phyloP scores from a whole-genome alignment of 805 yeast genomes.

The Saturnispora gosingensis region DNA sequence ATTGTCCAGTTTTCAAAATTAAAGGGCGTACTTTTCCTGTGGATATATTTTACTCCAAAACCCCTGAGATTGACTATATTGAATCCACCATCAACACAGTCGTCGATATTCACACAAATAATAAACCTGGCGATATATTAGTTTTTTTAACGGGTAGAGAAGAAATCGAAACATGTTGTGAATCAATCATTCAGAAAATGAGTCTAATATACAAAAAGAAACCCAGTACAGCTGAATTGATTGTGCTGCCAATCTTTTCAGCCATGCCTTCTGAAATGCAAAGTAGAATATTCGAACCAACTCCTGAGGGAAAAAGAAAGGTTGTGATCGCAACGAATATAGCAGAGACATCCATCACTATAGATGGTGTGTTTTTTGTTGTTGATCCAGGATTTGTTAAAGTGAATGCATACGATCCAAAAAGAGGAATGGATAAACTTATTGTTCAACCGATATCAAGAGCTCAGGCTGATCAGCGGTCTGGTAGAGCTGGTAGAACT shows the following conservation, averaged over 20 bases:
- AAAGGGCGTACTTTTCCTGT: slow-evolving; percentile 93
- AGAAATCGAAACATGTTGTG: slow-evolving; percentile 87
- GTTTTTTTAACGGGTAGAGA: slow-evolving; percentile 90
- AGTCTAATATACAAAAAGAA: slow-evolving; percentile 47
- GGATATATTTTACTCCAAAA: slow-evolving; percentile 66
- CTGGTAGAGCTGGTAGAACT: slow-evolving; percentile 97
- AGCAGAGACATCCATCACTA: slow-evolving; percentile 95
- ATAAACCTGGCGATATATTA: slow-evolving; percentile 67
- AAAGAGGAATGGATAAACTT: slow-evolving; percentile 85
- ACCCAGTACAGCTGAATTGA: slow-evolving; percentile 46
- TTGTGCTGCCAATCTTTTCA: slow-evolving; percentile 83
- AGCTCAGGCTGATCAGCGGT: slow-evolving; percentile 92
- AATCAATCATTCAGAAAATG: slow-evolving; percentile 55
- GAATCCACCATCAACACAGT: slow-evolving; percentile 79
- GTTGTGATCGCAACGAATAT: slow-evolving; percentile 92
- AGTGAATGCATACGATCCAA: slow-evolving; percentile 78
- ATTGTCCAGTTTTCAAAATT: slow-evolving; percentile 73
- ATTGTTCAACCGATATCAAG: slow-evolving; percentile 80
- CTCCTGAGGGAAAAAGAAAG: slow-evolving; percentile 75
- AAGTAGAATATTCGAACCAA: slow-evolving; percentile 77
- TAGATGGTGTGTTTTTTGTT: slow-evolving; percentile 86
- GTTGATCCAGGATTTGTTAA: slow-evolving; percentile 94
- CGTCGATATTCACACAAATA: slow-evolving; percentile 76
- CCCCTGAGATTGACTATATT: slow-evolving; percentile 81
- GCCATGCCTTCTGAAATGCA: slow-evolving; percentile 89